Evolutionary conservation across 2,329 filamentous ascomycete species (phyloP), one percentile per base, ranked within the genome.

Genomic region (Leptographium flavum): DNA sequence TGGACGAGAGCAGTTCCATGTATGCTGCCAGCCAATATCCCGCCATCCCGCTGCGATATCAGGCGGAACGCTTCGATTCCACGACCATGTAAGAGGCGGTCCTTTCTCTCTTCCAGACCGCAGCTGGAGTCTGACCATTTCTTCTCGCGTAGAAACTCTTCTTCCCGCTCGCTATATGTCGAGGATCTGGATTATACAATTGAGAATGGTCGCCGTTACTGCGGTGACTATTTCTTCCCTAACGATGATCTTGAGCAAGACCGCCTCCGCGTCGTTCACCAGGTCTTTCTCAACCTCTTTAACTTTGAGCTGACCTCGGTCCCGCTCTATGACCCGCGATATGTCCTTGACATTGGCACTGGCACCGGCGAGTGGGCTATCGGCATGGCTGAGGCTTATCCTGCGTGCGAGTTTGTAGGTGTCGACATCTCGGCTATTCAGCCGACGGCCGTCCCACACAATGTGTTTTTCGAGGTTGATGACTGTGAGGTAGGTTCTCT

Each of bases 381-480:
- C 42, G 67, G 67, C 48, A 71, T 77, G 63, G 73, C 70, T 14
- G 73, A 76, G 54, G 52, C 62, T 28, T 71, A 64, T 52, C 71
- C 71, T 5, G 57, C 64, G 28, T 74, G 71, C 53, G 72, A 77
- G 52, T 70, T 78, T 5, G 69, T 73, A 6, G 74, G 74, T 21
- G 75, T 71, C 36, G 74, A 78, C 50, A 74, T 76, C 46, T 70
- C 72, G 15, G 72, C 74, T 47, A 73, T 76, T 41, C 73, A 76
- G 51, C 70, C 70, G n/a, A 66, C 65, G 19, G 67, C 68, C 30
- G 70, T 73, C 7, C 74, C 74, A 5, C 68, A 70, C 54, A 78
- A 78, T 49, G 67, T 75, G 33, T 74, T 71, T 52, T 77, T 76
- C 59, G 72, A 76, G 57, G 65, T 77, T 5, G 73, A 77, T 51